Evolutionary conservation across 2,329 filamentous ascomycete genomes (phyloP), one percentile per base, ranked within the genome.

Genomic region (Rutstroemia sp.): DNA sequence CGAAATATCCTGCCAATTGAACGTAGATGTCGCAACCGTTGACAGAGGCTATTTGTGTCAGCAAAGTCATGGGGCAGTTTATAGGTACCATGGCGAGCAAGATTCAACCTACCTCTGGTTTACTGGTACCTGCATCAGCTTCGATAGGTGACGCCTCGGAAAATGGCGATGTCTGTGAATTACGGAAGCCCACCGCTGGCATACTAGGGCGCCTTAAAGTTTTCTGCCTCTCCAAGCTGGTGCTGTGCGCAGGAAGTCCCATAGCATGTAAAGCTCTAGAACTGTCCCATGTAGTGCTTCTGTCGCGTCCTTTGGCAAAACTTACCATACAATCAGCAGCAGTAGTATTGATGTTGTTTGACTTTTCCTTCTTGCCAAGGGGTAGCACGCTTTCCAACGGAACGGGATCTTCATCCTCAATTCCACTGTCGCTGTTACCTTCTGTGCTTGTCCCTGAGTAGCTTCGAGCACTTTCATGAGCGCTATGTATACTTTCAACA

Each of bases 391-490:
- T 30, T 5, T 25, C 10, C 25, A 36, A 1, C 27, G 46, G 48
- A 1, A 40, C 40, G 27, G 40, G 23, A 36, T 38, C 36, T 25
- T 48, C 51, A n/a, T 54, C 34, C 38, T 48, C 49, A 21, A 19
- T 14, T 19, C 57, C 57, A 9, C 50, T 48, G 5, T 61, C 59
- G 10, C 61, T 59, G 23, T 58, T 59, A 5, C 55, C 48, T 21
- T 63, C 58, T 38, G 61, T 61, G 34, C 58, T 61, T n/a, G 59
- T 59, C 9, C 51, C 59, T 46, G 65, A 64, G 46, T 58, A 62
- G 39, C 61, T 60, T 19, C 54, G 57, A 34, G 64, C 47, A 48
- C 67, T 68, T 44, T 69, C 67, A 51, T 69, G 66, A 21, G 65
- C 51, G 51, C 64, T 68, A 5, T 51, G 45, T 23, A 57, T 44